Base-by-base conservation (phyloP, 1,284 basidiomycete species). In the Lentinula novae-zelandiae region DNA sequence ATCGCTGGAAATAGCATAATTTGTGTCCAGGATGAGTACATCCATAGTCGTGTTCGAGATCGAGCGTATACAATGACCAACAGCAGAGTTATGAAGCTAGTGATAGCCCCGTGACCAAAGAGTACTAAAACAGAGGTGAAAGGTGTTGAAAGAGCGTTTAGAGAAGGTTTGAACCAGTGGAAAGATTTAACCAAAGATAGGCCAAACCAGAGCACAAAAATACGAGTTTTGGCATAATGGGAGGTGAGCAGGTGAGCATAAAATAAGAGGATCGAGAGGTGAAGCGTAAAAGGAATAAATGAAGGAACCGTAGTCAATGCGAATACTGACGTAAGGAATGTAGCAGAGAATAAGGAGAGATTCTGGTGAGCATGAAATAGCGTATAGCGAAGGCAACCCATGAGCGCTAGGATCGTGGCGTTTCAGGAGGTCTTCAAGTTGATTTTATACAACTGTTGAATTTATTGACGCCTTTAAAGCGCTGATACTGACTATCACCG, bases 1-100 rank as follows among this genome's bases (percentile, higher is more conserved):
- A 89, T 65, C 0, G 81, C 78, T 0, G 91, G 91, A 69, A 92
- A 90, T 33, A 87, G 64, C 0, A 81, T 75, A 15, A 82, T 60
- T 63, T 78, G 80, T 1, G 76, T 66, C 77, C 80, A 82, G 5
- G 71, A 63, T 5, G 69, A 53, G 38, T 20, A 68, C 22, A 50
- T 17, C 9, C 61, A 54, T 27, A 76, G 60, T 10, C 70, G 72
- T 17, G 71, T 72, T 60, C 67, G 71, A 31, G 78, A 9, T 27
- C 70, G 74, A 34, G 75, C 75, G 46, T 81, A 74, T 8, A 77
- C 44, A 56, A 76, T 76, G 17, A 85, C 66, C 1, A 75, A 64
- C 2, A 64, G 15, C 38, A 84, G 69, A 0, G 81, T 77, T 15
- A 83, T 62, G 13, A 70, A 55, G 1, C 85, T 83, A n/a, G 81